A percentile compares a stretch with the other conserved stretches of the same genome.
Conservation (phyloP, 2,329 filamentous ascomycete species). For the Herpotrichia juniperi region DNA sequence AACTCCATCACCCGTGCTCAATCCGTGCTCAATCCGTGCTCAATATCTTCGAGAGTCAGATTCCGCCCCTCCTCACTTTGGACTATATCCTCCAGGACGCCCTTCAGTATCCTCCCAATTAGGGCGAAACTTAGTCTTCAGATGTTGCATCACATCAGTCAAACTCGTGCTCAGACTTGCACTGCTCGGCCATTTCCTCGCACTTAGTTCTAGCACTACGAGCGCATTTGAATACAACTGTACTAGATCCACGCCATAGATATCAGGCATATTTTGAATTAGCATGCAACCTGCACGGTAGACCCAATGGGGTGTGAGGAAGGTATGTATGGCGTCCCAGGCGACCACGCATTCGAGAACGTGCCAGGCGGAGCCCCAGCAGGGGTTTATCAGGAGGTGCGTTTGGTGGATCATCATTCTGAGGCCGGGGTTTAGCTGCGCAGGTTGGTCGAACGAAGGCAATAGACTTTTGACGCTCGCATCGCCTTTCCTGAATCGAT, state of each 20-base stretch:
- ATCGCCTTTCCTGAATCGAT: slow-evolving; percentile 43
- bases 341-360: slow-evolving; percentile 39
- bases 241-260: slow-evolving; percentile 38
- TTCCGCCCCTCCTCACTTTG: neutral
- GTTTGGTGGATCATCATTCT: slow-evolving; percentile 39
- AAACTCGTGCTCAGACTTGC: slow-evolving; percentile 33
- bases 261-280: slow-evolving; percentile 37
- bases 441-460: slow-evolving; percentile 31
- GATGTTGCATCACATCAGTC: slow-evolving; percentile 37
- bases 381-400: slow-evolving; percentile 38
- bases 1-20: neutral
- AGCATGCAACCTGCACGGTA: slow-evolving; percentile 39
- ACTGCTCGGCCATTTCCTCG: slow-evolving; percentile 43
- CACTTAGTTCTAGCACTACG: slow-evolving; percentile 39
- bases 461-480: slow-evolving; percentile 28
- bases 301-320: slow-evolving; percentile 44
- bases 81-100: neutral
- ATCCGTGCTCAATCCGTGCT: neutral
- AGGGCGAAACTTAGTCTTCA: slow-evolving; percentile 36
- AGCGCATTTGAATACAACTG: slow-evolving; percentile 44
- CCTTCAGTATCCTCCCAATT: slow-evolving; percentile 27
- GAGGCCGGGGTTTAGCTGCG: slow-evolving; percentile 31
- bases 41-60: neutral
- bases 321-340: slow-evolving; percentile 36
- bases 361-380: slow-evolving; percentile 40